A percentile compares a stretch with the other conserved stretches of the same genome.
Evolutionary conservation across 257 asterid genomes (phyloP).

Genomic region (Verbascum thapsus): DNA sequence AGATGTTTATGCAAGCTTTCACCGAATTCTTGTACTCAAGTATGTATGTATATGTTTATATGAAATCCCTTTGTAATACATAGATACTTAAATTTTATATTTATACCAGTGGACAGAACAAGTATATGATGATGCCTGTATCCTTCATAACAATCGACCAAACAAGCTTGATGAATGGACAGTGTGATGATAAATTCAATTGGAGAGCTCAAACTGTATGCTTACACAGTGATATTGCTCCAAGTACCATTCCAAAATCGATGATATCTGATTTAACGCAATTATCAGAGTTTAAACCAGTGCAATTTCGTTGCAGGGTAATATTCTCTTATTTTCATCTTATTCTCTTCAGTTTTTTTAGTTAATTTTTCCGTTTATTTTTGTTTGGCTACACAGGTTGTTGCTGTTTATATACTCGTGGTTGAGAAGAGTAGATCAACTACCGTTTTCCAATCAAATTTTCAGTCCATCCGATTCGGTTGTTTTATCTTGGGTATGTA

Average conservation of each 20-base stretch:
- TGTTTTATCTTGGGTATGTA: conserved; percentile 77
- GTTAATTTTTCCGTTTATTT: neutral
- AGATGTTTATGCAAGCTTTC: conserved; percentile 69
- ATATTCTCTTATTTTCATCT: conserved; percentile 16
- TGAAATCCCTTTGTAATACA: no score
- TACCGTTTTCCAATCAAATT: conserved; percentile 30
- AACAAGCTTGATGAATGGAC: conserved; percentile 37
- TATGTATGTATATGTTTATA: conserved; percentile 26
- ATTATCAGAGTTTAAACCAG: conserved; percentile 41
- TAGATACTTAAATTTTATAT: no score
- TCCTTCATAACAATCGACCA: conserved; percentile 70
- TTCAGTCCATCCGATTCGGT: conserved; percentile 57
- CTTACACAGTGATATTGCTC: conserved; percentile 33
- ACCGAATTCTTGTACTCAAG: conserved; percentile 74
- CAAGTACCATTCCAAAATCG: conserved; percentile 38
- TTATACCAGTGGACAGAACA: conserved; percentile 55
- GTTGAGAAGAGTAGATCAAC: conserved; percentile 47
- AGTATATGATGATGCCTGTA: conserved; percentile 62
- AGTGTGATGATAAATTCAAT: conserved; percentile 34
- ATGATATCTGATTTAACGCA: conserved; percentile 55
- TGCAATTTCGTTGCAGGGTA: conserved; percentile 83
- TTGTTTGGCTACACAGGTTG: conserved; percentile 52
- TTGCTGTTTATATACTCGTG: conserved; percentile 56
- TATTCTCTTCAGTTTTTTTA: neutral
- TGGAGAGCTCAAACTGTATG: conserved; percentile 31